Percentiles rank a stretch among this genome's conserved stretches.
Evolutionary conservation across 169 alveolate species (phyloP).

Genomic region (Plasmodium gonderi): DNA sequence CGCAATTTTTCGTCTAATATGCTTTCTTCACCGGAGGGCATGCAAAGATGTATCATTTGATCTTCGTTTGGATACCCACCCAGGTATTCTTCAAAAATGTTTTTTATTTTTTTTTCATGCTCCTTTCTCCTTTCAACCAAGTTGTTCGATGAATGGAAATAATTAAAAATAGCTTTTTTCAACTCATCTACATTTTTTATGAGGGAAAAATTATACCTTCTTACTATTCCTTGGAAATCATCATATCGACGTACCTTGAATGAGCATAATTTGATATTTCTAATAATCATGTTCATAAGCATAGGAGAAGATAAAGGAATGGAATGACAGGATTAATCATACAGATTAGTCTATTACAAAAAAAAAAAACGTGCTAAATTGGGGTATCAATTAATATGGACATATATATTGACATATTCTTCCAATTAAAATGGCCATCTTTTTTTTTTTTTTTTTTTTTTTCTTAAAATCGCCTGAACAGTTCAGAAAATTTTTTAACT

Average conservation of each 20-base stretch:
- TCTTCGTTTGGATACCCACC: neutral
- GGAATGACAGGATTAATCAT: too few species aligned
- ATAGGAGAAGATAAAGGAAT: neutral
- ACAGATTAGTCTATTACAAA: too few species aligned
- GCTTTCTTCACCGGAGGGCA: neutral
- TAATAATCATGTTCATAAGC: neutral
- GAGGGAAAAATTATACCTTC: neutral
- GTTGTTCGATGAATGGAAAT: neutral
- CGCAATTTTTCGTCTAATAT: neutral
- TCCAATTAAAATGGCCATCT: constrained; percentile 19
- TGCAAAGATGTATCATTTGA: neutral
- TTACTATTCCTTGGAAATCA: neutral
- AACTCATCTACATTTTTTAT: neutral
- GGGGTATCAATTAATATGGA: neutral
- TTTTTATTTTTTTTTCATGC: constrained; percentile 24
- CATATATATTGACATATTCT: neutral
- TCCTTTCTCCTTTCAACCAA: constrained; percentile 15
- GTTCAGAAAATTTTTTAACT: constrained; percentile 75
- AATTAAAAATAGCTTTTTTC: constrained; percentile 9
- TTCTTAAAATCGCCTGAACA: constrained; percentile 79
- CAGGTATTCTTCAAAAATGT: neutral
- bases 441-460: constrained; percentile 64
- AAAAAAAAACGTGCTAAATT: too few species aligned
- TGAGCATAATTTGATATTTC: neutral
- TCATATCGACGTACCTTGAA: neutral